Percentiles rank a stretch among this genome's conserved stretches.
phyloP scores from a whole-genome alignment of 208 protist species.

The Trypanosoma boissoni region DNA sequence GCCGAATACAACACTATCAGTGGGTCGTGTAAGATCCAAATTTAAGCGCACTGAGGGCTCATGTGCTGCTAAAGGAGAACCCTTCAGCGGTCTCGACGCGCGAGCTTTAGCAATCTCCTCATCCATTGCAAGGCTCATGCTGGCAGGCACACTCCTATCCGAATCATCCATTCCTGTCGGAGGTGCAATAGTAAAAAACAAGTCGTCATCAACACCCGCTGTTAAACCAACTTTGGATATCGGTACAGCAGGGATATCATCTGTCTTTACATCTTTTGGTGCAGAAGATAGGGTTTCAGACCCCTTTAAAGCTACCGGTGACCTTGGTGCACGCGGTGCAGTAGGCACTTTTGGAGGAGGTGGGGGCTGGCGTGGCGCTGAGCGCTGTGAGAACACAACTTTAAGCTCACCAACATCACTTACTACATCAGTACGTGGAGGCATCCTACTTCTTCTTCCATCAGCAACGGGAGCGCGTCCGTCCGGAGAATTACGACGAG shows the following conservation, averaged over 20 bases:
- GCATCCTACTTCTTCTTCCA: background rate
- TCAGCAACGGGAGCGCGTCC: background rate
- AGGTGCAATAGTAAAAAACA: conserved; percentile 23
- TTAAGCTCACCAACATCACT: conserved; percentile 17
- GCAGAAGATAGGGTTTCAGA: no score
- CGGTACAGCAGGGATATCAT: no score
- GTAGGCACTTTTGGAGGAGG: conserved; percentile 19
- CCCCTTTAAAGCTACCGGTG: no score
- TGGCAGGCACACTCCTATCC: conserved; percentile 1
- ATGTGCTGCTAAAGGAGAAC: background rate
- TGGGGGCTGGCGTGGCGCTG: conserved; percentile 11
- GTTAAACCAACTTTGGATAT: background rate
- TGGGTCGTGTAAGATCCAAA: conserved; percentile 6
- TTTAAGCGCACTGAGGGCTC: background rate
- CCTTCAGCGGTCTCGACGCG: conserved; percentile 13
- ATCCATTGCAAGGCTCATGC: conserved; percentile 9
- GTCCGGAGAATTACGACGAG: no score
- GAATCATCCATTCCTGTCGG: background rate
- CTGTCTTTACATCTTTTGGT: no score
- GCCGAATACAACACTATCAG: background rate
- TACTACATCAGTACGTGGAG: conserved; percentile 3
- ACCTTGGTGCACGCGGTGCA: conserved; percentile 16
- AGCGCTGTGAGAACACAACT: conserved; percentile 23
- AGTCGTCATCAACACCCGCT: conserved; percentile 2
- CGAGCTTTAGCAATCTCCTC: conserved; percentile 24